Conservation (phyloP, 2,329 filamentous ascomycete species). For the Aureobasidium sp. region DNA sequence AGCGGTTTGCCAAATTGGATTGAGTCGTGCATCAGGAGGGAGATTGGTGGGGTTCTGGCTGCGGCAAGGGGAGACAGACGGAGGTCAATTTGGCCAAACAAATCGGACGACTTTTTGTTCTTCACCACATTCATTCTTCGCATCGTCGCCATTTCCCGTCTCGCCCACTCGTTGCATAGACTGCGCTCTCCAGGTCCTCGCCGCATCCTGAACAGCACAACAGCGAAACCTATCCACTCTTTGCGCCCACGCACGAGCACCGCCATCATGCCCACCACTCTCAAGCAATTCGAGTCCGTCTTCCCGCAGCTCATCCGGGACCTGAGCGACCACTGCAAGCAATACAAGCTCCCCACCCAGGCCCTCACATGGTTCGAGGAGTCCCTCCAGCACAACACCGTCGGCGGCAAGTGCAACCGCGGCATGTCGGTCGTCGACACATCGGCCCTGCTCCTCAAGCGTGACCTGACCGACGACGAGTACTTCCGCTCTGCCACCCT, state of each 20-base stretch:
- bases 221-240: background rate
- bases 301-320: conserved; percentile 82
- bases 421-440: conserved; percentile 97
- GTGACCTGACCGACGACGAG: conserved; percentile 68
- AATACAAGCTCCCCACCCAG: conserved; percentile 75
- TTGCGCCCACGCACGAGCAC: conserved; percentile 7
- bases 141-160: background rate
- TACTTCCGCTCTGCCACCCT: conserved; percentile 83
- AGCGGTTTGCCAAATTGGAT: background rate
- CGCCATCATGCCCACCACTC: conserved; percentile 59
- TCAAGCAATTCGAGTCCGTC: conserved; percentile 81
- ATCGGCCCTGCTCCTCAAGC: conserved; percentile 67
- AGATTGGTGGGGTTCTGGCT: background rate
- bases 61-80: conserved; percentile 2
- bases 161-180: background rate
- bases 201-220: background rate
- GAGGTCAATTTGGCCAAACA: conserved; percentile 10
- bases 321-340: conserved; percentile 67
- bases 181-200: conserved; percentile 4
- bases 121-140: conserved; percentile 1
- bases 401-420: conserved; percentile 97
- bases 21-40: background rate
- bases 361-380: conserved; percentile 84
- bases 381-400: conserved; percentile 77
- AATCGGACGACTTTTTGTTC: conserved; percentile 17